Base-by-base conservation (phyloP, 2,329 filamentous ascomycete genomes). In the Purpureocillium lavendulum region DNA sequence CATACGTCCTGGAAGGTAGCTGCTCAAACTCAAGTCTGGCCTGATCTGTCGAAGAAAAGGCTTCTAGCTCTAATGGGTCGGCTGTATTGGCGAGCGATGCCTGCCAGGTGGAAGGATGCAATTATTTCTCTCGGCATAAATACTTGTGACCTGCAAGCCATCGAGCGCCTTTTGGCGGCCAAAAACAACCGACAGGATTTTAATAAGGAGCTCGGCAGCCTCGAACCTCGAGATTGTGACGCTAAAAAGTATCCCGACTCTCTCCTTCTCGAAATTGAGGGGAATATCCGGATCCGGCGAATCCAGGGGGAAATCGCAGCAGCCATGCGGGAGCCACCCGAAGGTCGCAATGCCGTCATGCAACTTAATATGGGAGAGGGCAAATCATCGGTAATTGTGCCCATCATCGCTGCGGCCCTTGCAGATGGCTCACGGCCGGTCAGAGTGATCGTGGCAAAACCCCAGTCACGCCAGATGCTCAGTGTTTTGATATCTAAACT, bases 281-380 rank as follows among this genome's bases (percentile, higher is more conserved):
- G 66, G 30, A 67, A 70, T 1, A 61, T 86, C 2, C 46, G 77
- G 3, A 77, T 86, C 13, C 69, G 82, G 1, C 49, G 60, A 0
- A 67, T 75, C 0, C 80, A 85, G 49, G 64, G 68, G 7, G 50
- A 69, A 2, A 75, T 85, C 37, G 74, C 79, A 0, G 31, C 39
- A 0, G 51, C 67, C 9, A 84, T 85, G 71, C 69, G 66, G 6
- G 40, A 49, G 0, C 65, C 67, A 0, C 45, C 51, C 0, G 51
- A 49, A 0, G 53, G 48, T 0, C 33, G 49, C 0, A 82, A 77
- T 46, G 53, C 65, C 0, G 69, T 78, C 2, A 68, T 82, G 60
- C 77, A 82, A 48, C 55, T 84, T 7, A 82, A 82, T 47, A 84
- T 84, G 79, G 80, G 80, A 0, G 70, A 81, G 50, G 80, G 80